Evolutionary conservation across 2,329 filamentous ascomycete species (phyloP), one percentile per base, ranked within the genome.

Genomic region (Pseudogymnoascus sp.): DNA sequence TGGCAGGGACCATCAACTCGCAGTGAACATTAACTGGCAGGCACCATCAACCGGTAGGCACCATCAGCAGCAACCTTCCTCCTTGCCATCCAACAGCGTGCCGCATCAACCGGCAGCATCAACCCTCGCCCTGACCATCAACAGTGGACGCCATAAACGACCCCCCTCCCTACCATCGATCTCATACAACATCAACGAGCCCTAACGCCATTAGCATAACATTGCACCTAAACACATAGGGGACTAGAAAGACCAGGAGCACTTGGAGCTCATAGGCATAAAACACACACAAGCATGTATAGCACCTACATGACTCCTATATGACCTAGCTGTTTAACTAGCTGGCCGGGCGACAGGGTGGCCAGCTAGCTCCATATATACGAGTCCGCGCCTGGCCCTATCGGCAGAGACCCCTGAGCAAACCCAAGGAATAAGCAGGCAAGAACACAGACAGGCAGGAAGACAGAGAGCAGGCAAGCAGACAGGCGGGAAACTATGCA

Each of bases 341-440:
- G 44, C 44, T 10, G 6, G 14, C 24, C 3, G 24, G 14, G 13
- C 14, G 4, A 8, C 7, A 13, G 29, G 26, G 26, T 19, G 50
- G 50, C 29, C 16, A 33, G 50, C 50, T 56, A 56, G 50, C 26
- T 56, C 29, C 50, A 33, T 56, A 56, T 56, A 56, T 56, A 56
- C 50, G 50, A 13, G 26, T 33, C 33, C 50, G 10, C n/a, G 11
- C 50, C 50, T 56, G 50, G 26, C 50, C 29, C 26, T 56, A 33
- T 56, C 3, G 14, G 8, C 29, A 19, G 10, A 19, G 26, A n/a
- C 50, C 50, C 50, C 29, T 13, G n/a, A 56, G 50, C 8, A 13
- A 56, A 56, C 26, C 13, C 26, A 19, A 3, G 47, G 8, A 10
- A 16, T 14, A 50, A 24, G 14, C 21, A 29, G 44, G 13, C 24